Percentiles rank a stretch among this genome's conserved stretches.
phyloP scores from a whole-genome alignment of 148 eudicot genomes.

The Salicornia ramosissima region DNA sequence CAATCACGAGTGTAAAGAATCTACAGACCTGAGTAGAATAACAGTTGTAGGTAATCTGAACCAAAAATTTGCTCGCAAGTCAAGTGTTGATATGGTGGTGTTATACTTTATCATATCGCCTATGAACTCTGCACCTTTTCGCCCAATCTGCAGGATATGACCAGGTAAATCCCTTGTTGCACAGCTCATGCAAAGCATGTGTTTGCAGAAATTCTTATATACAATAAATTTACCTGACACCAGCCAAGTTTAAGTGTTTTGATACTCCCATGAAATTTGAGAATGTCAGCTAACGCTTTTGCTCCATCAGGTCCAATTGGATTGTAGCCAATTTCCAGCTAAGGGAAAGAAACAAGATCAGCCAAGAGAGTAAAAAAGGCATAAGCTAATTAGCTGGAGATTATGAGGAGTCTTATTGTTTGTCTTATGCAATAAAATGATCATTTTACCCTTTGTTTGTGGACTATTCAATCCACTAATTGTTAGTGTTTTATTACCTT shows the following conservation, averaged over 20 bases:
- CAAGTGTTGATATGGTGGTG: constrained; percentile 72
- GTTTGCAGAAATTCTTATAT: constrained; percentile 3
- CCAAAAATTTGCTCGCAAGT: constrained; percentile 58
- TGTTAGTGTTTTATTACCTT: too few species aligned
- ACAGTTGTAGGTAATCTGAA: neutral
- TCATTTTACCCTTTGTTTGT: too few species aligned
- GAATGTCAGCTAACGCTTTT: constrained; percentile 83
- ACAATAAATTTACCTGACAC: constrained; percentile 66
- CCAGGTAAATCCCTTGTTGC: neutral
- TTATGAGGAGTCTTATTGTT: constrained; percentile 34
- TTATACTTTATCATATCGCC: constrained; percentile 83
- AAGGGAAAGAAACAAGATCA: neutral
- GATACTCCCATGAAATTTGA: constrained; percentile 84
- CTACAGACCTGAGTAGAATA: neutral
- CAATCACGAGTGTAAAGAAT: neutral
- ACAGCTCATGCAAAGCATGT: neutral
- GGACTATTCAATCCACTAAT: too few species aligned
- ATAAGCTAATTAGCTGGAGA: neutral
- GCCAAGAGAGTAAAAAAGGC: neutral
- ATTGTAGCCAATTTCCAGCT: constrained; percentile 90
- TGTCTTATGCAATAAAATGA: constrained; percentile 52
- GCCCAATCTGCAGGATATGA: constrained; percentile 61
- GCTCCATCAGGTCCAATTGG: constrained; percentile 97
- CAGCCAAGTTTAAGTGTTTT: constrained; percentile 83
- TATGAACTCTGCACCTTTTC: constrained; percentile 69